Evolutionary conservation across 345 rosid species (phyloP).

Genomic region (Eucalyptus polybractea): DNA sequence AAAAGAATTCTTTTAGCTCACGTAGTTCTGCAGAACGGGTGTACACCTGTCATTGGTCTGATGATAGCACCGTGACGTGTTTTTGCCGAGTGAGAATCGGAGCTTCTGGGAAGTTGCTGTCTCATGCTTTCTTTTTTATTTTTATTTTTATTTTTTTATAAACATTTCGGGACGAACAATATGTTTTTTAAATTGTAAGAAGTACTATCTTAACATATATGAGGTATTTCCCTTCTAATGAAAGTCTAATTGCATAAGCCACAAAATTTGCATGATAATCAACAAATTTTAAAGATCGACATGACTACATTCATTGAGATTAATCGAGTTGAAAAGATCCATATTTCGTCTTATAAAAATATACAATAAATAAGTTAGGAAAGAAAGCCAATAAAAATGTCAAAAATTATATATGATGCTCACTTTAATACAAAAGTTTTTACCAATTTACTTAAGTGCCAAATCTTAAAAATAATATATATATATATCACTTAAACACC

Average conservation of each 20-base stretch:
- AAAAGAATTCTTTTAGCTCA: too few species aligned
- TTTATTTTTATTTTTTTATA: accelerated
- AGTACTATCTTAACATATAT: not conserved
- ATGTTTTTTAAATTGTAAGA: not conserved
- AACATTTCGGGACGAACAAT: not conserved
- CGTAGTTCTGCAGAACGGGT: too few species aligned
- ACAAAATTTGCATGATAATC: not conserved
- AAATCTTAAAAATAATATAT: too few species aligned
- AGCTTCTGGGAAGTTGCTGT: not conserved
- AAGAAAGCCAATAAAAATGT: accelerated
- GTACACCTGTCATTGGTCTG: too few species aligned
- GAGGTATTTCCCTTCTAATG: not conserved
- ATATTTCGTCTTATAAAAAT: not conserved
- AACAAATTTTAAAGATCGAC: not conserved
- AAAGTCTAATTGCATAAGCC: not conserved
- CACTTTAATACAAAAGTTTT: too few species aligned
- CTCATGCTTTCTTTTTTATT: too few species aligned
- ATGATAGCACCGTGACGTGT: too few species aligned
- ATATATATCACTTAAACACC: too few species aligned
- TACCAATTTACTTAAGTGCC: accelerated
- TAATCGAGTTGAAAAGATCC: not conserved
- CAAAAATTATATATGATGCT: accelerated
- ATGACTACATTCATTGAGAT: not conserved
- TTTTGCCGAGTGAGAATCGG: not conserved
- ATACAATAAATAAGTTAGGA: not conserved